Base-by-base conservation (phyloP, 192 early-diverging fungal species). In the Pilobolus umbonatus region DNA sequence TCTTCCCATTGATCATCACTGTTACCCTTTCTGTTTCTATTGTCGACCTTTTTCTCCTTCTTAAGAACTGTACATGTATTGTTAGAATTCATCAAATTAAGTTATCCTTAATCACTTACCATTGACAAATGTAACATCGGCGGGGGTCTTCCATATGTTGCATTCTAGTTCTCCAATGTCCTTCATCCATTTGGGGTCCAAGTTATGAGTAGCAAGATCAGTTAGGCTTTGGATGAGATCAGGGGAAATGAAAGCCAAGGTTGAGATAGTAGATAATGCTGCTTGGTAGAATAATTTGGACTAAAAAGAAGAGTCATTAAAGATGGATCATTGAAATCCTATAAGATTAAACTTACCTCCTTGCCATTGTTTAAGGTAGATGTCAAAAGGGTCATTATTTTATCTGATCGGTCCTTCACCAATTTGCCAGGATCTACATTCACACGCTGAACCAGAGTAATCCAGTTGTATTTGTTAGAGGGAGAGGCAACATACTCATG, bases 1-100 rank as follows among this genome's bases (percentile, higher is more conserved):
- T 74, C 77, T 75, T 91, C 89, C 86, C 88, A 92, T 55, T 90
- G 83, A 68, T 87, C 79, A 35, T 90, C 86, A 15, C 80, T 78
- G 49, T 77, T 85, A 21, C 60, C 75, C 25, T 77, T 75, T 17
- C 77, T 69, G 35, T 78, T 76, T 15, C 67, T 62, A 24, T 65
- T 60, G 12, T 72, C 71, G 22, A 64, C 65, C 22, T 76, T 80
- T 58, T 81, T 81, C 47, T 82, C 79, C 10, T 84, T 84, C 56
- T 80, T 80, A 29, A 78, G 58, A 50, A 80, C 68, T 67, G 50
- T 3, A 28, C 40, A n/a, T 35, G 28, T 22, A 44, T 9, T 7
- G 26, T 32, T 11, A n/a, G n/a, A n/a, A n/a, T n/a, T n/a, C n/a
- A n/a, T 21, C 8, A 24, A 14, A 52, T 52, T 61, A 4, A 36